Conservation (phyloP, 2,329 filamentous ascomycete species). For the Stagonosporopsis vannaccii region DNA sequence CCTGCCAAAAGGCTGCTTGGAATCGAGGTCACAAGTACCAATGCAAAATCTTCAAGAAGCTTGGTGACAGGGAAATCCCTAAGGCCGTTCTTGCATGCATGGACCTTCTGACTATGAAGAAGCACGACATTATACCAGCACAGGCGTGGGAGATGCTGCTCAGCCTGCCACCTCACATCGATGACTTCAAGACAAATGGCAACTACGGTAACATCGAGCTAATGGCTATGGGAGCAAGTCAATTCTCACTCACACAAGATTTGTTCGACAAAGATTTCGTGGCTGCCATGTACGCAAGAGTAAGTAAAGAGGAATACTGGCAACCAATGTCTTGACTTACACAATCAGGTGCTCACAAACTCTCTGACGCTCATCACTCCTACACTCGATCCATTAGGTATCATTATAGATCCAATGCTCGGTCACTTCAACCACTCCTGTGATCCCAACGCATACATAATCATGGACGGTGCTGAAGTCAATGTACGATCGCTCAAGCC, state of each 20-base stretch:
- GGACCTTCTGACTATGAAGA: conserved; percentile 59
- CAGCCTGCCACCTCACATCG: conserved; percentile 57
- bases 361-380: conserved; percentile 64
- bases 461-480: conserved; percentile 62
- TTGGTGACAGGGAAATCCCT: conserved; percentile 57
- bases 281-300: conserved; percentile 56
- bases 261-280: conserved; percentile 52
- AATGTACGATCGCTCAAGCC: conserved; percentile 60
- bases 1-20: conserved; percentile 68
- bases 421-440: conserved; percentile 69
- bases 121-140: conserved; percentile 47
- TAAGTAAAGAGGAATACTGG: conserved; percentile 11
- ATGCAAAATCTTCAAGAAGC: conserved; percentile 60
- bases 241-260: conserved; percentile 58
- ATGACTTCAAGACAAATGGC: conserved; percentile 54
- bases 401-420: conserved; percentile 64
- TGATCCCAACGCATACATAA: conserved; percentile 64
- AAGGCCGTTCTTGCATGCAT: conserved; percentile 64
- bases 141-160: conserved; percentile 55
- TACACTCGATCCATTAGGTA: conserved; percentile 64
- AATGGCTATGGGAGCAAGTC: conserved; percentile 62
- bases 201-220: conserved; percentile 58
- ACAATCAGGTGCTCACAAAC: conserved; percentile 60
- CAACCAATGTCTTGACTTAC: conserved; percentile 26
- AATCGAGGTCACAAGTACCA: conserved; percentile 65